Percentiles rank a stretch among this genome's conserved stretches.
Conservation (phyloP, 352 stramenopile species). For the Phytopythium chamaehyphon region DNA sequence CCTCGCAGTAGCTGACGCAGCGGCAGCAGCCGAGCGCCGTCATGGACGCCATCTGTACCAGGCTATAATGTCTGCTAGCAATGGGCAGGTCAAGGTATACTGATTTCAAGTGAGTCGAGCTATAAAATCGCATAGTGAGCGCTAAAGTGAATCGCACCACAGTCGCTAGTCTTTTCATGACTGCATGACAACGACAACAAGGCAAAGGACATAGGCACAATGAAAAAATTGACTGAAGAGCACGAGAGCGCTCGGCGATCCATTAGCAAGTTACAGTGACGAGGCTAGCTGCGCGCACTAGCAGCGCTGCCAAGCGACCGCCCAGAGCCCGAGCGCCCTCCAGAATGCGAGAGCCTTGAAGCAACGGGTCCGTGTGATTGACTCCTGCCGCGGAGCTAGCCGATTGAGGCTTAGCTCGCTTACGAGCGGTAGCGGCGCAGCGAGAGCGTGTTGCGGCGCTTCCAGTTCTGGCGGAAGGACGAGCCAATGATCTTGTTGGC, state of each 20-base stretch:
- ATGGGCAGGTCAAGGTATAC: too few species aligned
- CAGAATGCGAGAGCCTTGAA: constrained; percentile 8
- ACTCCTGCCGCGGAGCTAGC: constrained; percentile 1
- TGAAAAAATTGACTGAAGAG: constrained; percentile 7
- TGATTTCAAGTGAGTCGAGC: too few species aligned
- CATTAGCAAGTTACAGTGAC: constrained; percentile 6
- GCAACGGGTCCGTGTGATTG: constrained; percentile 8
- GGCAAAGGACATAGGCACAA: not conserved
- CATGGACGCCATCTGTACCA: not conserved
- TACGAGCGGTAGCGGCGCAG: constrained; percentile 98
- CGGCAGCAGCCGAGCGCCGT: constrained; percentile 36
- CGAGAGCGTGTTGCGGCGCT: constrained; percentile 97
- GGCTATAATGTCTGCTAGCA: too few species aligned
- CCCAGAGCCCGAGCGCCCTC: constrained; percentile 1
- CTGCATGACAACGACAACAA: too few species aligned
- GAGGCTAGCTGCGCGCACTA: too few species aligned
- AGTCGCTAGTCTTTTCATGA: too few species aligned
- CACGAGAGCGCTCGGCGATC: constrained; percentile 1
- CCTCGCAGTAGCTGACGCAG: constrained; percentile 68
- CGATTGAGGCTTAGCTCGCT: constrained; percentile 6
- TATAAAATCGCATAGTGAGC: too few species aligned
- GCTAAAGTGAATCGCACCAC: not conserved
- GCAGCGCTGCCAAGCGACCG: constrained; percentile 1
- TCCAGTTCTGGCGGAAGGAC: constrained; percentile 97
- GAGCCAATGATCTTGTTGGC: constrained; percentile 99